These are phyloP conservation scores for Harringtonia lauricola DNA, from an alignment of 2,329 filamentous ascomycete genomes.

Conservation along the genomic window DNA sequence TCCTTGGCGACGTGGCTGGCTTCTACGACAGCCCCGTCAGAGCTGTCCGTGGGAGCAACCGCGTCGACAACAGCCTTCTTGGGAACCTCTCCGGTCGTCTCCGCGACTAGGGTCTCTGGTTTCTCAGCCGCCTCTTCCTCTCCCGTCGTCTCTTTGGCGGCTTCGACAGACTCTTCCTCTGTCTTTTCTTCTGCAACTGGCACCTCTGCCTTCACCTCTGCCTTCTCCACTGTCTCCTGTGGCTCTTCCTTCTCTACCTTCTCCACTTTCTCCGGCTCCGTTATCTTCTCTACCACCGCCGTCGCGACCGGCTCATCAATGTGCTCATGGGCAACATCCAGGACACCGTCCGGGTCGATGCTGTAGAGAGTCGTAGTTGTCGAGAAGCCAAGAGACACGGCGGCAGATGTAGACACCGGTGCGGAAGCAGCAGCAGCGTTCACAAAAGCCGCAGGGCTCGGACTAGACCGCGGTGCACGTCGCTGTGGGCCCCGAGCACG, in stretches of 20 bases:
- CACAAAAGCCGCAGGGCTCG: slow-evolving; percentile 17
- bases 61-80: too few relatives aligned
- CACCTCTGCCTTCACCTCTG: slow-evolving; percentile 4
- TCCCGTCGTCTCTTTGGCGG: not conserved
- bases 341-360: slow-evolving; percentile 31
- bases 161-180: not conserved
- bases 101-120: too few relatives aligned
- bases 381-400: slow-evolving; percentile 30
- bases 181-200: slow-evolving; percentile 1
- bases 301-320: not conserved
- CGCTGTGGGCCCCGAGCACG: slow-evolving; percentile 75
- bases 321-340: not conserved
- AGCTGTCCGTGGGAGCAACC: too few relatives aligned
- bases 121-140: not conserved
- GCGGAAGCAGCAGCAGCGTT: slow-evolving; percentile 17
- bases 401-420: slow-evolving; percentile 17
- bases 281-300: not conserved
- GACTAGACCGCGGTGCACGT: slow-evolving; percentile 24
- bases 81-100: too few relatives aligned
- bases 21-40: too few relatives aligned
- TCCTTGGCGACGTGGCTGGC: too few relatives aligned
- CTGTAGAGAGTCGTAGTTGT: slow-evolving; percentile 37
- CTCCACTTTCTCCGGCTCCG: not conserved
- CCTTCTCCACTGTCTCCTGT: not conserved
- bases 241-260: not conserved